Conservation (phyloP, 805 yeast genomes). For the Ogataea philodendri region DNA sequence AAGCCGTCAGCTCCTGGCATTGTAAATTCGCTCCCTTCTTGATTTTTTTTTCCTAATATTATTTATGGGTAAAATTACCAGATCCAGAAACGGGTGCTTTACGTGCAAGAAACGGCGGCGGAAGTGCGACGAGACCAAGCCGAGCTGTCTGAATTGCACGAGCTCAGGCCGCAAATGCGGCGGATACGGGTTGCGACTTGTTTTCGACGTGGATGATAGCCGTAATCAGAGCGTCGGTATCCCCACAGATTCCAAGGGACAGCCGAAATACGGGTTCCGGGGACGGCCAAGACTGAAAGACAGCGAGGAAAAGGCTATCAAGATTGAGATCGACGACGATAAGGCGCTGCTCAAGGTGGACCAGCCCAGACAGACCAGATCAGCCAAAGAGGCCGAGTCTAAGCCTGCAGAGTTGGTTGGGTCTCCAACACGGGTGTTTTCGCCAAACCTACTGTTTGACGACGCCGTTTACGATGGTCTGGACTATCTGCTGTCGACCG, state of each 20-base stretch:
- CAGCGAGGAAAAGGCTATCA: conserved; percentile 16
- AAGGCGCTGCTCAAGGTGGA: neutral
- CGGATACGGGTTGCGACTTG: conserved; percentile 48
- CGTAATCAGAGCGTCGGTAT: conserved; percentile 28
- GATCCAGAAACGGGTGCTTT: conserved; percentile 59
- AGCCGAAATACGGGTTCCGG: conserved; percentile 40
- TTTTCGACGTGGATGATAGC: conserved; percentile 51
- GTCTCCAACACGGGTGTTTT: neutral
- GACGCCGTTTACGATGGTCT: conserved; percentile 33
- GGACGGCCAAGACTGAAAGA: conserved; percentile 43
- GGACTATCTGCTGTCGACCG: conserved; percentile 30
- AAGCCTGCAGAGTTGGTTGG: neutral
- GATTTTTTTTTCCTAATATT: conserved; percentile 1
- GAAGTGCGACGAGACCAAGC: conserved; percentile 57
- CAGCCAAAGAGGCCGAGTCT: too few relatives aligned
- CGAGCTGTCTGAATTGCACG: conserved; percentile 47
- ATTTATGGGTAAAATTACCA: conserved; percentile 38
- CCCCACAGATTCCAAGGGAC: conserved; percentile 32
- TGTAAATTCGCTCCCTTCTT: neutral
- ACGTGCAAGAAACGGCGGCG: conserved; percentile 54
- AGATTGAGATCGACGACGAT: too few relatives aligned
- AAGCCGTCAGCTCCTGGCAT: too few relatives aligned
- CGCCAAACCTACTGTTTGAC: conserved; percentile 22
- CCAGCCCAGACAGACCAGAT: neutral
- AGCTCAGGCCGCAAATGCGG: conserved; percentile 45